Evolutionary conservation across 345 rosid species (phyloP).

Genomic region (Pistacia integerrima): DNA sequence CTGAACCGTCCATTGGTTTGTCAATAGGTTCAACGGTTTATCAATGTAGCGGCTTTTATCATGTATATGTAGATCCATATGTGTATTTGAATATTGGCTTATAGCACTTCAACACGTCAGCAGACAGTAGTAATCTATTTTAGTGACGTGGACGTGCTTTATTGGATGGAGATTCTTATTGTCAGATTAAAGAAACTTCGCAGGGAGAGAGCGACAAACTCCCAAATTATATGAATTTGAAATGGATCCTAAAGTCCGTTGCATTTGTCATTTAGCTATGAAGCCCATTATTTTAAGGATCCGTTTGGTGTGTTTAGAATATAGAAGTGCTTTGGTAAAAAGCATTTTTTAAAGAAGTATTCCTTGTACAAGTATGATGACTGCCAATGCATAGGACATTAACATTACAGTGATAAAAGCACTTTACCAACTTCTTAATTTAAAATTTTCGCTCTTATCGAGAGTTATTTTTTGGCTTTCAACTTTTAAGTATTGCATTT

Average conservation of each 20-base stretch:
- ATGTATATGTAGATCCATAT: background rate
- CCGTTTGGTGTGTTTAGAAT: too few relatives aligned
- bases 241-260: background rate
- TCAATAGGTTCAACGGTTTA: background rate
- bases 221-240: too few relatives aligned
- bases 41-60: background rate
- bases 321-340: too few relatives aligned
- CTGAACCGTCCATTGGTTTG: background rate
- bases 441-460: too few relatives aligned
- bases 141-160: conserved; percentile 8
- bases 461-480: too few relatives aligned
- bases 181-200: background rate
- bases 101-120: background rate
- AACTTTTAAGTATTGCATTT: too few relatives aligned
- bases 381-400: too few relatives aligned
- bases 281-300: background rate
- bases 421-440: too few relatives aligned
- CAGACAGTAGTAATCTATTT: too few relatives aligned
- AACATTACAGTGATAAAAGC: too few relatives aligned
- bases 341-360: too few relatives aligned
- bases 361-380: too few relatives aligned
- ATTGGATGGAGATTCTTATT: background rate
- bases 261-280: background rate
- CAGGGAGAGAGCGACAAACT: background rate
- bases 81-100: background rate